These are phyloP conservation scores for Knoxia roxburghii DNA, from an alignment of 257 asterid species.

Conservation along the genomic window DNA sequence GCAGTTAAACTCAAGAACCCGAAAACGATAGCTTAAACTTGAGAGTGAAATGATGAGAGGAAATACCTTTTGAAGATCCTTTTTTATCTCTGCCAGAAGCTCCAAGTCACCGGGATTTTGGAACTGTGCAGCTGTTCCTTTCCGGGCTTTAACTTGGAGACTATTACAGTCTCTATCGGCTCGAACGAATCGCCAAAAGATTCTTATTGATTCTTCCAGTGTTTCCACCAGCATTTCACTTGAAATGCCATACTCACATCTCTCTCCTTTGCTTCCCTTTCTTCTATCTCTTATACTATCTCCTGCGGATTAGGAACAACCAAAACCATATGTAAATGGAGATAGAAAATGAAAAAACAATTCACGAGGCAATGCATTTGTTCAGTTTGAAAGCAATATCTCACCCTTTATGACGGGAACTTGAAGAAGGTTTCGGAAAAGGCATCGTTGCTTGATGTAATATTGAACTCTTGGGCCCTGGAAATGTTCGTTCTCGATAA, in stretches of 20 bases:
- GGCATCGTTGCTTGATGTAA: conserved; percentile 61
- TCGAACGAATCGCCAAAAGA: conserved; percentile 76
- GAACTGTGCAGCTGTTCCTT: conserved; percentile 35
- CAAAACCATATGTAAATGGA: not conserved
- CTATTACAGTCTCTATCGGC: conserved; percentile 63
- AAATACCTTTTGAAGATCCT: conserved; percentile 65
- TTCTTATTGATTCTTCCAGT: conserved; percentile 84
- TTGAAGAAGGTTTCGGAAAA: conserved; percentile 73
- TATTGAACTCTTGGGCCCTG: conserved; percentile 66
- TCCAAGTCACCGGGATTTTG: conserved; percentile 43
- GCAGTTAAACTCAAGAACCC: not conserved
- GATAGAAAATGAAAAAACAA: not conserved
- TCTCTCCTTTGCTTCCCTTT: conserved; percentile 36
- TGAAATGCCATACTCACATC: conserved; percentile 45
- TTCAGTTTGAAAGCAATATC: conserved; percentile 40
- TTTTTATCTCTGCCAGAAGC: conserved; percentile 47
- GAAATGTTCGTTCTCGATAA: conserved; percentile 75
- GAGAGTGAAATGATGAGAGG: not conserved
- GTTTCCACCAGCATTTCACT: conserved; percentile 77
- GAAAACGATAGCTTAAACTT: not conserved
- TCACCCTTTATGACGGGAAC: conserved; percentile 81
- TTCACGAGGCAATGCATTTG: not conserved
- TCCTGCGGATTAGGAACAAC: conserved; percentile 37
- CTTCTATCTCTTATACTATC: conserved; percentile 48
- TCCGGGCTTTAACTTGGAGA: conserved; percentile 28